Conservation (phyloP, 306 rosid genomes). For the Pyrus bretschneideri region DNA sequence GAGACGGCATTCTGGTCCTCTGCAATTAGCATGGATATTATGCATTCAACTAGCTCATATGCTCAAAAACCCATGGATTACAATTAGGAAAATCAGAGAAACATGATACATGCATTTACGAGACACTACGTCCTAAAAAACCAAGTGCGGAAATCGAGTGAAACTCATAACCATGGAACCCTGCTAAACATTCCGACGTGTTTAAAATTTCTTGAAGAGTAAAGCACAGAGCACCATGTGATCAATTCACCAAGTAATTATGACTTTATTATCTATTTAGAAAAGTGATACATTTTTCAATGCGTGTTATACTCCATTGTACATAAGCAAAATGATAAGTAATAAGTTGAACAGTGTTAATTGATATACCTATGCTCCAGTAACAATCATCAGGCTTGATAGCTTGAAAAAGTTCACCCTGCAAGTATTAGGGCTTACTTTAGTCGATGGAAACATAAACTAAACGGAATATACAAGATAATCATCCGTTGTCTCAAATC, state of each 20-base stretch:
- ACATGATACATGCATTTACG: background rate
- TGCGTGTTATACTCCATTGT: background rate
- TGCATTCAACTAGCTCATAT: background rate
- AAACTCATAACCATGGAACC: background rate
- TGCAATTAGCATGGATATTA: conserved; percentile 27
- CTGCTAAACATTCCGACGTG: background rate
- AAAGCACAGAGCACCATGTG: background rate
- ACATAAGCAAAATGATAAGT: background rate
- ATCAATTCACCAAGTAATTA: background rate
- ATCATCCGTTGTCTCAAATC: background rate
- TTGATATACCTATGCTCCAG: conserved; percentile 77
- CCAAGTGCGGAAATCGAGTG: background rate
- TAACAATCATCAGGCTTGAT: conserved; percentile 84
- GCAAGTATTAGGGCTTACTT: conserved; percentile 2
- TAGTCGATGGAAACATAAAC: background rate
- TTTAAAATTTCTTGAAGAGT: background rate
- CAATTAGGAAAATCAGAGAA: background rate
- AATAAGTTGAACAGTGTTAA: background rate
- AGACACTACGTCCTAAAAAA: background rate
- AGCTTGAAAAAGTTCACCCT: conserved; percentile 61
- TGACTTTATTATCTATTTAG: background rate
- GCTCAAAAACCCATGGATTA: background rate
- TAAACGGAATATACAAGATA: background rate
- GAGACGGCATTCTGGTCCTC: conserved; percentile 78
- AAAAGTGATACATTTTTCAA: background rate